phyloP scores from a whole-genome alignment of 331 rosid species.

The Quercus phellos region DNA sequence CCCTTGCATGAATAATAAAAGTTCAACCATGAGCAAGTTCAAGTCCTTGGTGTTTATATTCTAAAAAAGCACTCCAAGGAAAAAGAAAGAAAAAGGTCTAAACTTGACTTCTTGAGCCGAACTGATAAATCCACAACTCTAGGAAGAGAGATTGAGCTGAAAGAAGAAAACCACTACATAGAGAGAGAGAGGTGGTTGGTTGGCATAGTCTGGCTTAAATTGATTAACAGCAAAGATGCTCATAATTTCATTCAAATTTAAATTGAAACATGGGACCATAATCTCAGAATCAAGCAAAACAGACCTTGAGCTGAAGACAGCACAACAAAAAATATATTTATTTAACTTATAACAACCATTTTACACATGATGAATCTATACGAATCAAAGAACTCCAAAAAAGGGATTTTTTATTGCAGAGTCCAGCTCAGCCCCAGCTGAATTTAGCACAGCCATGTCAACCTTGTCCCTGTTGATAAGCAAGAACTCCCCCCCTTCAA shows the following conservation, averaged over 20 bases:
- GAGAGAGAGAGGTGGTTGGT: too few relatives aligned
- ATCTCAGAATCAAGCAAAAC: neutral
- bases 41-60: too few relatives aligned
- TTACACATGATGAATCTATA: conserved; percentile 8
- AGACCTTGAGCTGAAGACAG: neutral
- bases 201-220: too few relatives aligned
- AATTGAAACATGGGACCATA: neutral
- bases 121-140: too few relatives aligned
- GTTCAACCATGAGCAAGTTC: too few relatives aligned
- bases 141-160: too few relatives aligned
- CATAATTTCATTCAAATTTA: neutral
- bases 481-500: conserved; percentile 69
- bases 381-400: conserved; percentile 71
- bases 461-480: conserved; percentile 71
- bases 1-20: too few relatives aligned
- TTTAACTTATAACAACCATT: neutral
- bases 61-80: too few relatives aligned
- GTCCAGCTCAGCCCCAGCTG: conserved; percentile 82
- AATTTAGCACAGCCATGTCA: conserved; percentile 64
- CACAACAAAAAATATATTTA: neutral
- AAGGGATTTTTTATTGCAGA: conserved; percentile 97
- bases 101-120: too few relatives aligned
- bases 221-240: too few relatives aligned
- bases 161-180: too few relatives aligned
- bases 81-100: too few relatives aligned